Evolutionary conservation across 192 early-diverging fungal genomes (phyloP).

Genomic region (Coemansia sp.): DNA sequence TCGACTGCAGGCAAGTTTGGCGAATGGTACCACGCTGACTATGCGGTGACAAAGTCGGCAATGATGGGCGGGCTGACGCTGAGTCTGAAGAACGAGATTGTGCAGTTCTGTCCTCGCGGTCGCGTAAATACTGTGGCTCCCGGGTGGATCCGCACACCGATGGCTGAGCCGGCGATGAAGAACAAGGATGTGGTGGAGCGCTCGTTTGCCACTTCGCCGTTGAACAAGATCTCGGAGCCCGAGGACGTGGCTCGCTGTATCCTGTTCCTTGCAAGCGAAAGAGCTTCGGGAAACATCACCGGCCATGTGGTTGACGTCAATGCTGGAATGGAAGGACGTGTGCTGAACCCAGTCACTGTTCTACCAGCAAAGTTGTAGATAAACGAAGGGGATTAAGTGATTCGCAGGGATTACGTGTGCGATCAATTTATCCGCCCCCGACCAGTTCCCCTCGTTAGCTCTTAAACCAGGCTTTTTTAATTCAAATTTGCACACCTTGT

Average conservation of each 20-base stretch:
- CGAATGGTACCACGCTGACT: conserved; percentile 59
- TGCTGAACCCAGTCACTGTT: conserved; percentile 18
- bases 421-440: not conserved
- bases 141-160: conserved; percentile 62
- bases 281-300: conserved; percentile 58
- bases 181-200: conserved; percentile 51
- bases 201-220: conserved; percentile 58
- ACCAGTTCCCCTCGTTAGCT: no score
- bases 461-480: not conserved
- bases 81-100: conserved; percentile 61
- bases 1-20: conserved; percentile 65
- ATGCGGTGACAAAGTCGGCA: conserved; percentile 52
- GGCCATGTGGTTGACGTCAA: conserved; percentile 59
- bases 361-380: not conserved
- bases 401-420: not conserved
- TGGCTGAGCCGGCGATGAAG: conserved; percentile 57
- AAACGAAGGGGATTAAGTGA: not conserved
- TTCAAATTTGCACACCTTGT: not conserved
- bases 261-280: conserved; percentile 53
- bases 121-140: conserved; percentile 54
- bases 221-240: conserved; percentile 61
- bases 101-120: conserved; percentile 55
- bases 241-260: conserved; percentile 57
- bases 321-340: conserved; percentile 58
- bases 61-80: conserved; percentile 56